Evolutionary conservation across 345 rosid species (phyloP).

Genomic region (Arabis alpina): DNA sequence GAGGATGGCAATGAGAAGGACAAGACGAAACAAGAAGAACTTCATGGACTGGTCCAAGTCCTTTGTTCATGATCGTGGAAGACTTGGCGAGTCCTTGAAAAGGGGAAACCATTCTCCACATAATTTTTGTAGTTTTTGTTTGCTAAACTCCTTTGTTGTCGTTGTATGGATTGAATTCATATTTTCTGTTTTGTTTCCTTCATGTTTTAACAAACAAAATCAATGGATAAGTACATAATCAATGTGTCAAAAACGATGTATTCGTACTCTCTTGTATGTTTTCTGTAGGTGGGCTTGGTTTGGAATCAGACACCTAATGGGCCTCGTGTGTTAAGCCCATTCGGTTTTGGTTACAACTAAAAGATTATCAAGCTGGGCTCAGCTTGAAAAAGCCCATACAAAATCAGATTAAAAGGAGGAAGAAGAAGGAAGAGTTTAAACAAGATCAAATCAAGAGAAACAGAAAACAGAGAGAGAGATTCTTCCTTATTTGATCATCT

Average conservation of each 20-base stretch:
- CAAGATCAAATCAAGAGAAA: no score
- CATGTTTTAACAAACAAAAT: background rate
- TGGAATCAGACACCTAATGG: no score
- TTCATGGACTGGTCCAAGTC: conserved; percentile 1
- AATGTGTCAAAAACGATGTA: background rate
- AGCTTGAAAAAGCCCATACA: no score
- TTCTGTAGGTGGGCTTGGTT: no score
- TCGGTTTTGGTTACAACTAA: no score
- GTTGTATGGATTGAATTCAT: background rate
- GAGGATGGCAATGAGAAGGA: background rate
- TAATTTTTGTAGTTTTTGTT: background rate
- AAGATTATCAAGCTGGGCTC: no score
- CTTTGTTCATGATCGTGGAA: background rate
- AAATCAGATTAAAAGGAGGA: no score
- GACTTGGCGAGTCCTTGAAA: background rate
- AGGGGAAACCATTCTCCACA: background rate
- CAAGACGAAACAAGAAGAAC: conserved; percentile 4
- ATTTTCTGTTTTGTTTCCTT: background rate
- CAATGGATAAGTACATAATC: background rate
- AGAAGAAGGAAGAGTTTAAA: no score
- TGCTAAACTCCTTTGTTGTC: background rate
- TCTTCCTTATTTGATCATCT: no score
- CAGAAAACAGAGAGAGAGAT: no score
- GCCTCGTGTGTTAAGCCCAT: no score
- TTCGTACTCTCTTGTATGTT: no score